phyloP scores from a whole-genome alignment of 768 basidiomycete genomes.

The Serendipita sp. region DNA sequence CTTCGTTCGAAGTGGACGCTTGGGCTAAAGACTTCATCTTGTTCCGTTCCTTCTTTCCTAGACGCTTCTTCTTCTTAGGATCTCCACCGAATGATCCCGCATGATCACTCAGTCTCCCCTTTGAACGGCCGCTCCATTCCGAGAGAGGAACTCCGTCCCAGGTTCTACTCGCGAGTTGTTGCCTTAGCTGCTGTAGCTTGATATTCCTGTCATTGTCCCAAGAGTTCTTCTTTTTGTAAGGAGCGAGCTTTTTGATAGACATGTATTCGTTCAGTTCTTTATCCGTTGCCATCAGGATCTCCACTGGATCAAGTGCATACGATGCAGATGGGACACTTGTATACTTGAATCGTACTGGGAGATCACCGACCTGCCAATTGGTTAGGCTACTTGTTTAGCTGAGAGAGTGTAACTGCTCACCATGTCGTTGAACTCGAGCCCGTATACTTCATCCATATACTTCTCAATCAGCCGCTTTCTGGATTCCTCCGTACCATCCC shows the following conservation, averaged over 20 bases:
- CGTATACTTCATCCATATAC: slow-evolving; percentile 85
- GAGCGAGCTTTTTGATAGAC: slow-evolving; percentile 78
- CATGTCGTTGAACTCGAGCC: slow-evolving; percentile 89
- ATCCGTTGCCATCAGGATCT: slow-evolving; percentile 85
- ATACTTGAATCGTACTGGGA: slow-evolving; percentile 91
- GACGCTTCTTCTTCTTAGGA: slow-evolving; percentile 17
- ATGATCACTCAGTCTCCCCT: neutral
- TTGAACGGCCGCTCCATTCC: neutral
- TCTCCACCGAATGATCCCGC: neutral
- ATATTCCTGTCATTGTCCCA: slow-evolving; percentile 54
- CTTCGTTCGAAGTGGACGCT: neutral
- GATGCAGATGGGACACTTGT: slow-evolving; percentile 43
- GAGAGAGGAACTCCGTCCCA: slow-evolving; percentile 6
- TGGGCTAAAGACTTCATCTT: slow-evolving; percentile 11
- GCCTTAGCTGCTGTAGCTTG: slow-evolving; percentile 57
- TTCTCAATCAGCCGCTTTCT: slow-evolving; percentile 67
- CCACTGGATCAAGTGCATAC: slow-evolving; percentile 62
- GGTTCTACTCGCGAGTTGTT: slow-evolving; percentile 29
- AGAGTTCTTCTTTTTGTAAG: slow-evolving; percentile 53
- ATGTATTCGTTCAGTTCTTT: slow-evolving; percentile 85
- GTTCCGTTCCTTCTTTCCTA: slow-evolving; percentile 22
- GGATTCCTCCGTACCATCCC: slow-evolving; percentile 85
- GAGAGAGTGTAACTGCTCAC: slow-evolving; percentile 29
- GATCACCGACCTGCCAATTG: slow-evolving; percentile 53
- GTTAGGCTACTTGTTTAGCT: neutral